These are phyloP conservation scores for Fusarium annulatum DNA, from an alignment of 2,329 filamentous ascomycete genomes.

Conservation along the genomic window DNA sequence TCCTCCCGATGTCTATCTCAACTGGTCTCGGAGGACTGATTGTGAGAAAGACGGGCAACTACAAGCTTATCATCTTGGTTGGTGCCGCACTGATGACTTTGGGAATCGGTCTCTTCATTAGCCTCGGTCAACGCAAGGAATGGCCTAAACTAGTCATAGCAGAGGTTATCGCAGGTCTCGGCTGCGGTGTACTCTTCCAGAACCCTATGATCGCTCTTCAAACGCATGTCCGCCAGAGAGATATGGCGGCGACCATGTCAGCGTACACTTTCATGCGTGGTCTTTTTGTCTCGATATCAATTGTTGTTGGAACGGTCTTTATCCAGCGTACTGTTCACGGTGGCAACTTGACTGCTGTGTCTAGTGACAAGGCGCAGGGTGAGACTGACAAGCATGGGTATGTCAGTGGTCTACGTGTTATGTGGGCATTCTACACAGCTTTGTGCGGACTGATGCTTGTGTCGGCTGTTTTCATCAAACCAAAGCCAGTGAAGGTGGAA, in stretches of 20 bases:
- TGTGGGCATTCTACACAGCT: conserved; percentile 38
- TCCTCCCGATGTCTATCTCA: conserved; percentile 71
- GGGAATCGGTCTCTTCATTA: conserved; percentile 72
- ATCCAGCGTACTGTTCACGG: conserved; percentile 63
- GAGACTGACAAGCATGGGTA: conserved; percentile 28
- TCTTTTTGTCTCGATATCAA: conserved; percentile 72
- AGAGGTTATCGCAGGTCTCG: conserved; percentile 71
- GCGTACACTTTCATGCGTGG: conserved; percentile 75
- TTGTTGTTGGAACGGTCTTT: conserved; percentile 79
- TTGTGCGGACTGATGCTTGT: conserved; percentile 28
- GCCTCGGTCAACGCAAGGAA: conserved; percentile 63
- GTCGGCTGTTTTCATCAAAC: conserved; percentile 23
- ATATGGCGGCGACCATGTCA: conserved; percentile 74
- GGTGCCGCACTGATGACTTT: conserved; percentile 70
- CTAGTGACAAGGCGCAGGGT: background rate
- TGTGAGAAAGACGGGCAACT: conserved; percentile 72
- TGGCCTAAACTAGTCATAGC: conserved; percentile 68
- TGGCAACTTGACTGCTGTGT: conserved; percentile 29
- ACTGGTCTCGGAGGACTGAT: conserved; percentile 67
- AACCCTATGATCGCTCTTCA: conserved; percentile 76
- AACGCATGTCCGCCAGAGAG: conserved; percentile 67
- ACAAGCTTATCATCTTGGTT: conserved; percentile 67
- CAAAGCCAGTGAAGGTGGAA: conserved; percentile 11
- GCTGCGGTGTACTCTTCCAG: conserved; percentile 76
- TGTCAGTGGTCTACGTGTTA: conserved; percentile 25